Percentiles rank a stretch among this genome's conserved stretches.
Conservation (phyloP, 768 basidiomycete genomes). For the Rubroboletus pulcherrimus region DNA sequence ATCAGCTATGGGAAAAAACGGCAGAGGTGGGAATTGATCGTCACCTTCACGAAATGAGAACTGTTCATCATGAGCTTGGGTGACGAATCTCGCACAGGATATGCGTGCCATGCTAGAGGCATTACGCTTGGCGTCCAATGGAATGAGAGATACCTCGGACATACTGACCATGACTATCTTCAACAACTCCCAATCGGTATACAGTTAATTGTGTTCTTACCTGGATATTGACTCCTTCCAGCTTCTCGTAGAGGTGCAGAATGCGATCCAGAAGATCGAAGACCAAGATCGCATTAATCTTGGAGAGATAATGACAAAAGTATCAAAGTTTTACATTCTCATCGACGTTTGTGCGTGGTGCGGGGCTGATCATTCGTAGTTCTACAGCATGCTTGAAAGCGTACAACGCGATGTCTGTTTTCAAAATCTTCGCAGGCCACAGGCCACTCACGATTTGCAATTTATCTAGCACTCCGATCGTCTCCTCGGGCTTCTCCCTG, state of each 20-base stretch:
- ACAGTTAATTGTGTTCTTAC: neutral
- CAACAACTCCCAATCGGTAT: constrained; percentile 22
- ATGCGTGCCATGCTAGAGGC: constrained; percentile 25
- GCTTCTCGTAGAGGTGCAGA: constrained; percentile 23
- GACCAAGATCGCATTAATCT: constrained; percentile 19
- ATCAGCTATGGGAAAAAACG: constrained; percentile 30
- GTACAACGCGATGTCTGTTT: constrained; percentile 22
- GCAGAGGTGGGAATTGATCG: constrained; percentile 21
- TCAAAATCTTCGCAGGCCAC: neutral
- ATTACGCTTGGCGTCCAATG: constrained; percentile 17
- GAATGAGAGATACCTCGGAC: constrained; percentile 23
- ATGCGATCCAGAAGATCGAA: constrained; percentile 19
- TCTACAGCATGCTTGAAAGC: constrained; percentile 24
- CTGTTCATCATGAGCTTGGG: neutral
- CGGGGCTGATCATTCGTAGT: constrained; percentile 20
- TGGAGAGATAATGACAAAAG: constrained; percentile 21
- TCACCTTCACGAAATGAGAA: neutral
- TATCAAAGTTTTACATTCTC: constrained; percentile 8
- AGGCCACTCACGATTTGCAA: neutral
- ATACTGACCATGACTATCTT: constrained; percentile 8
- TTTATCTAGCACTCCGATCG: constrained; percentile 25
- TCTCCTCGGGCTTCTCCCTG: constrained; percentile 24
- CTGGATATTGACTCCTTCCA: constrained; percentile 11
- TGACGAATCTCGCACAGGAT: constrained; percentile 21
- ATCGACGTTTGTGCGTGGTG: neutral